Base-by-base conservation (phyloP, 495 filamentous ascomycete genomes). In the Penicillium waksmanii region DNA sequence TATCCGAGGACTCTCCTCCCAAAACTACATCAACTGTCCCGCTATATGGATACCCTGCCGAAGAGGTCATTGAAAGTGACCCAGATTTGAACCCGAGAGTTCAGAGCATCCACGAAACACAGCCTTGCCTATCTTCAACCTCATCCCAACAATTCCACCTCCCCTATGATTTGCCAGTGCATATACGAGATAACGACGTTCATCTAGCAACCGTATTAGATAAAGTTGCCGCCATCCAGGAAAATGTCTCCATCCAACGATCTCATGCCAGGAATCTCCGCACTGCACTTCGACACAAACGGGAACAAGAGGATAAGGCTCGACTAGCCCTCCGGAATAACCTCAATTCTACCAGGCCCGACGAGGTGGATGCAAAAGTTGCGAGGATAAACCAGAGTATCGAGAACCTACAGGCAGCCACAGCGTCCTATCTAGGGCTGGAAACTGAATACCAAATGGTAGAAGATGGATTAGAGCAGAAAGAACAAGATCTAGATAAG, bases 381-480 rank as follows among this genome's bases (percentile, higher is more conserved):
- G 15, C 36, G 5, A 38, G 40, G 5, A 52, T 54, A 15, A 46
- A 47, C 21, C 27, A 38, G 6, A 36, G 12, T 52, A 62, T 57
- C 38, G 61, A 57, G 7, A 23, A 54, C 1, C 62, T 74, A 1
- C 66, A 66, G 42, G 33, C 13, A 5, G 53, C 38, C 3, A 68
- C 64, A 15, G 51, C 56, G 0, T 49, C 58, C 11, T 70, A 71
- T 43, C 51, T 64, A 42, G 46, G 56, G 7, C 36, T 70, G 48
- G 73, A 77, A 48, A 54, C 56, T 12, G 63, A 55, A 9, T 71
- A 72, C 50, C 58, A 68, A 25, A 23, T 62, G 42, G 55, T 60
- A 5, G 74, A 77, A 57, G 62, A 69, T 17, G 51, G 62, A 46
- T 54, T 76, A 23, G 66, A 60, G 35, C 48, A 66, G 19, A 42